phyloP scores from a whole-genome alignment of 495 filamentous ascomycete species.

The Penicillium cosmopolitanum region DNA sequence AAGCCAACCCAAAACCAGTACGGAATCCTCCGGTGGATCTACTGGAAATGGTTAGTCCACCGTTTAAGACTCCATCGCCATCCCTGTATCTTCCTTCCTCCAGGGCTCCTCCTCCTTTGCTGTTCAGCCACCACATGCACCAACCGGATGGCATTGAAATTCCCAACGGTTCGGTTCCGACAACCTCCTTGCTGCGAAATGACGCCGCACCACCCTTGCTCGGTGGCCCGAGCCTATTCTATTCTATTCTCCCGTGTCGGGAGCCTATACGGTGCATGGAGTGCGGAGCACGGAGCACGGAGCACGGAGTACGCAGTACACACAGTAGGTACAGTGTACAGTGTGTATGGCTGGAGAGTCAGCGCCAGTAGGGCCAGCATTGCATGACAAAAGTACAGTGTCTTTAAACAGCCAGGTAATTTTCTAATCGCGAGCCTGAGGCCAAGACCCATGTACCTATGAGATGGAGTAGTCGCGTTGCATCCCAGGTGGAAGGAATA shows the following conservation, averaged over 20 bases:
- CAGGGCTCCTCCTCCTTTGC: background rate
- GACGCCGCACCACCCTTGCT: conserved; percentile 9
- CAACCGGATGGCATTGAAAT: conserved; percentile 14
- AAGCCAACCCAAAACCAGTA: no score
- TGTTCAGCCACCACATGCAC: conserved; percentile 1
- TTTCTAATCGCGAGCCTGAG: background rate
- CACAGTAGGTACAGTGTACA: background rate
- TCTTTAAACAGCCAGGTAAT: background rate
- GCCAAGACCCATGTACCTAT: background rate
- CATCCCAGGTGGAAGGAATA: background rate
- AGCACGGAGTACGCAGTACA: background rate
- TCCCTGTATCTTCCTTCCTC: background rate
- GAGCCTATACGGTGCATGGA: conserved; percentile 3
- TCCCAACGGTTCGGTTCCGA: conserved; percentile 15
- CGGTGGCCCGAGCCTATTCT: conserved; percentile 10
- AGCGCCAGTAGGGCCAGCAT: no score
- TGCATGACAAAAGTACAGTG: background rate
- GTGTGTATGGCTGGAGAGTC: no score
- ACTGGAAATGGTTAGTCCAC: conserved; percentile 3
- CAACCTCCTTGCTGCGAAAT: conserved; percentile 9
- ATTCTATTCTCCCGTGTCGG: conserved; percentile 4
- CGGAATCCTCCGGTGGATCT: background rate
- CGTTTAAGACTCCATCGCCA: conserved; percentile 24
- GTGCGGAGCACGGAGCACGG: no score
- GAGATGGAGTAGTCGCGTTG: conserved; percentile 14